phyloP scores from a whole-genome alignment of 768 basidiomycete species.

The Pleurotus giganteus region DNA sequence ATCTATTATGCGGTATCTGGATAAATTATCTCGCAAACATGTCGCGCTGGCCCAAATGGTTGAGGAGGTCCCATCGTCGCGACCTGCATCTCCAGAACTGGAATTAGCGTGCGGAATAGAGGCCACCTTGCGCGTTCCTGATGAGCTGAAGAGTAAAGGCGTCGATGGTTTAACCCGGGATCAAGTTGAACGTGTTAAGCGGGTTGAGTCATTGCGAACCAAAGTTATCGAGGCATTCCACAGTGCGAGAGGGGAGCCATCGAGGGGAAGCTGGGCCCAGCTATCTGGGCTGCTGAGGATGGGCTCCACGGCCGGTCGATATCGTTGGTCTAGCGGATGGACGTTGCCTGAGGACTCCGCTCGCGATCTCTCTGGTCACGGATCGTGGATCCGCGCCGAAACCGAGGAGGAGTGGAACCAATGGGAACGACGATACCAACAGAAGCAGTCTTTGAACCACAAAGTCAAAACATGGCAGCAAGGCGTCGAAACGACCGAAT shows the following conservation, averaged over 20 bases:
- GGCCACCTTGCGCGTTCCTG: neutral
- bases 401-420: slow-evolving; percentile 49
- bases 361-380: slow-evolving; percentile 25
- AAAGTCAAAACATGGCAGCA: slow-evolving; percentile 20
- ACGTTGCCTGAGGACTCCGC: slow-evolving; percentile 17
- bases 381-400: slow-evolving; percentile 36
- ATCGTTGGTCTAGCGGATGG: slow-evolving; percentile 24
- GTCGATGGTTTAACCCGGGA: neutral
- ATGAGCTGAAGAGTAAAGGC: neutral
- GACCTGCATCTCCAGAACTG: slow-evolving; percentile 6
- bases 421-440: slow-evolving; percentile 37
- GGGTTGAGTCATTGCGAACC: slow-evolving; percentile 29
- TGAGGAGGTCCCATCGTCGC: slow-evolving; percentile 25
- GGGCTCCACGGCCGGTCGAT: slow-evolving; percentile 36
- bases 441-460: slow-evolving; percentile 21
- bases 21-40: slow-evolving; percentile 20
- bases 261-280: slow-evolving; percentile 46
- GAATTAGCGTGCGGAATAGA: neutral
- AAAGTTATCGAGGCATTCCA: slow-evolving; percentile 32
- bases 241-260: slow-evolving; percentile 34
- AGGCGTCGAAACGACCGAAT: slow-evolving; percentile 28
- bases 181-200: slow-evolving; percentile 11
- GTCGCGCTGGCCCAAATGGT: slow-evolving; percentile 25
- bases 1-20: neutral
- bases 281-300: slow-evolving; percentile 38